Conservation (phyloP, 164 flowering plant genomes). For the Amborella trichopoda region DNA sequence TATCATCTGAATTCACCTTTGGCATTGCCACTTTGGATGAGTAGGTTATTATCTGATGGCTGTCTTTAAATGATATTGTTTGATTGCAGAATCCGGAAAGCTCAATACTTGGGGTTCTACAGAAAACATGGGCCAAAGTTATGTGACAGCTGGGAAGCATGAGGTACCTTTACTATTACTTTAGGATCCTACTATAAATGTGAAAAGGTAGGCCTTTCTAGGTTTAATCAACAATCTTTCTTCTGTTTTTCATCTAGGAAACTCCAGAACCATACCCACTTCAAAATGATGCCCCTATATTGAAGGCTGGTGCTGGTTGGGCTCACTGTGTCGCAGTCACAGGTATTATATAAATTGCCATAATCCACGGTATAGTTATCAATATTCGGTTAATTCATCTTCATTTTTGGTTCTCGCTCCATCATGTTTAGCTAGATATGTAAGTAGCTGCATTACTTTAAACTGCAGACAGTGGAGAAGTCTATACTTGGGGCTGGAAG, state of each 20-base stretch:
- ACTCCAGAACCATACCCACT: constrained; percentile 91
- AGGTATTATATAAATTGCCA: constrained; percentile 25
- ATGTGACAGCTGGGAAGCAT: constrained; percentile 91
- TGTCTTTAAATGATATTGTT: no score
- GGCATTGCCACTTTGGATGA: no score
- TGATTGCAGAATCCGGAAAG: constrained; percentile 83
- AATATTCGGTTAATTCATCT: no score
- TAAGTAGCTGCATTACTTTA: not conserved
- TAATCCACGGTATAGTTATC: not conserved
- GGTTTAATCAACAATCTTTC: not conserved
- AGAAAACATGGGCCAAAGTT: constrained; percentile 94
- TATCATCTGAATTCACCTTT: no score
- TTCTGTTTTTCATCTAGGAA: constrained; percentile 40
- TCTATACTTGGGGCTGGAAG: constrained; percentile 99
- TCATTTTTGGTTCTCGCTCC: no score
- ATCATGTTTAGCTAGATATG: no score
- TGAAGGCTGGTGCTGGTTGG: constrained; percentile 93
- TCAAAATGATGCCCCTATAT: constrained; percentile 62
- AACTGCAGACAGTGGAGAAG: constrained; percentile 53
- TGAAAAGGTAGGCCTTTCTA: no score
- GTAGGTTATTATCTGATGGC: no score
- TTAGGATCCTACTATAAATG: not conserved
- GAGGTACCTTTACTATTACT: constrained; percentile 37
- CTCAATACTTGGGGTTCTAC: constrained; percentile 98
- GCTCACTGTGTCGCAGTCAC: constrained; percentile 91